Conservation (phyloP, 176 grass and related monocot genomes). For the Zoysia japonica region DNA sequence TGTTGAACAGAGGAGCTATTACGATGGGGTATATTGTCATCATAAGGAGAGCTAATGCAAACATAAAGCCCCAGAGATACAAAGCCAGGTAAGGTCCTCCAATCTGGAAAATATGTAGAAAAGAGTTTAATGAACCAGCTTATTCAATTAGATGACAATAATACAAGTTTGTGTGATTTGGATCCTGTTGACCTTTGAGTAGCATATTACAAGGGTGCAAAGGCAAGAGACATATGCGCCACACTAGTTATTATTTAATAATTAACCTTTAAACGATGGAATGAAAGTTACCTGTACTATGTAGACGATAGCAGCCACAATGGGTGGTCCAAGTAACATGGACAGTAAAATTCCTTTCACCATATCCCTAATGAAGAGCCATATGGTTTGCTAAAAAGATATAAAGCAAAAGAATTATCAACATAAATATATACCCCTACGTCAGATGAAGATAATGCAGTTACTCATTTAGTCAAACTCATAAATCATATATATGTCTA, state of each 20-base stretch:
- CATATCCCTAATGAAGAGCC: conserved; percentile 89
- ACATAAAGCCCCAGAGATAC: conserved; percentile 99
- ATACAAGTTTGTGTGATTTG: background rate
- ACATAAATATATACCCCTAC: conserved; percentile 12
- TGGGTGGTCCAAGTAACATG: conserved; percentile 79
- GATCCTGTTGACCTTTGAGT: background rate
- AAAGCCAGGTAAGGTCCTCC: conserved; percentile 98
- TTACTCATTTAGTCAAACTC: conserved; percentile 1
- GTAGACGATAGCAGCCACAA: conserved; percentile 85
- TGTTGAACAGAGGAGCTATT: conserved; percentile 97
- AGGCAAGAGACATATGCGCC: background rate
- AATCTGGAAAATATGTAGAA: conserved; percentile 63
- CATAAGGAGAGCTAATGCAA: conserved; percentile 82
- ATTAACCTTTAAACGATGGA: conserved; percentile 20
- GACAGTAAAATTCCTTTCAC: conserved; percentile 89
- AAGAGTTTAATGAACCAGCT: conserved; percentile 26
- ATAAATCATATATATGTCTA: background rate
- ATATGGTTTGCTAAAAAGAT: conserved; percentile 83
- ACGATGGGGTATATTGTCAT: conserved; percentile 92
- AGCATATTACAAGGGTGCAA: background rate
- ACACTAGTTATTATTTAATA: background rate
- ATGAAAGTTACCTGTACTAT: conserved; percentile 81
- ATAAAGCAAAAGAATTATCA: conserved; percentile 25
- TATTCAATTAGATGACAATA: background rate
- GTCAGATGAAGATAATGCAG: conserved; percentile 10